Percentiles rank a stretch among this genome's conserved stretches.
Evolutionary conservation across 2,329 filamentous ascomycete species (phyloP).

Genomic region (Xylariaceae sp.): DNA sequence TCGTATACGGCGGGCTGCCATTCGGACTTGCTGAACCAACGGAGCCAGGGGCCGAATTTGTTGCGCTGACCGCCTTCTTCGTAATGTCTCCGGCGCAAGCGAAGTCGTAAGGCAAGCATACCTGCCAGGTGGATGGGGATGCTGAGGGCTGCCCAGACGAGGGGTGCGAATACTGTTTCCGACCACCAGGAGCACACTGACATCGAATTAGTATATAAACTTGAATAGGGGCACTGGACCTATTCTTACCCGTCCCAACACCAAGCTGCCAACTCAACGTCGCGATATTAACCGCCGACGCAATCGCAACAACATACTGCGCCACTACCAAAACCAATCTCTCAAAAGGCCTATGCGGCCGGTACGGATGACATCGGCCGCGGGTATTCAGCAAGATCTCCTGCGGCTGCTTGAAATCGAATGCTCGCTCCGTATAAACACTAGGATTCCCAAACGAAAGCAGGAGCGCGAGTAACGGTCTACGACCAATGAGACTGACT

Average conservation of each 20-base stretch:
- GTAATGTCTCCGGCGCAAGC: constrained; percentile 11
- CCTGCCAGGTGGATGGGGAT: constrained; percentile 18
- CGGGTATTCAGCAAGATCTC: constrained; percentile 11
- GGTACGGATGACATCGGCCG: background rate
- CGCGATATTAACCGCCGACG: constrained; percentile 15
- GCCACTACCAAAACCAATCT: background rate
- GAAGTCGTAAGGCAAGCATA: constrained; percentile 13
- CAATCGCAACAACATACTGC: constrained; percentile 15
- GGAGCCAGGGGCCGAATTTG: constrained; percentile 9
- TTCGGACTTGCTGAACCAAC: constrained; percentile 5
- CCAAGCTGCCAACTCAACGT: constrained; percentile 18
- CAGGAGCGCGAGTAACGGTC: constrained; percentile 21
- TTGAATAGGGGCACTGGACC: no score
- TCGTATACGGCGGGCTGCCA: constrained; percentile 10
- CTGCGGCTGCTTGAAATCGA: constrained; percentile 18
- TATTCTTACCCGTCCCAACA: constrained; percentile 8
- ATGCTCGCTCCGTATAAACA: constrained; percentile 20
- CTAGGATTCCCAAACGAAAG: constrained; percentile 20
- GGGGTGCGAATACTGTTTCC: constrained; percentile 12
- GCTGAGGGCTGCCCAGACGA: constrained; percentile 16
- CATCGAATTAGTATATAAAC: background rate
- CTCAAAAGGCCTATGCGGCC: background rate
- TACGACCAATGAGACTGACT: constrained; percentile 18
- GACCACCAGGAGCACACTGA: constrained; percentile 19
- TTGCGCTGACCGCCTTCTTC: background rate